A percentile compares a stretch with the other conserved stretches of the same genome.
phyloP scores from a whole-genome alignment of 2,329 filamentous ascomycete species.

The Phyllosticta ampelicida region DNA sequence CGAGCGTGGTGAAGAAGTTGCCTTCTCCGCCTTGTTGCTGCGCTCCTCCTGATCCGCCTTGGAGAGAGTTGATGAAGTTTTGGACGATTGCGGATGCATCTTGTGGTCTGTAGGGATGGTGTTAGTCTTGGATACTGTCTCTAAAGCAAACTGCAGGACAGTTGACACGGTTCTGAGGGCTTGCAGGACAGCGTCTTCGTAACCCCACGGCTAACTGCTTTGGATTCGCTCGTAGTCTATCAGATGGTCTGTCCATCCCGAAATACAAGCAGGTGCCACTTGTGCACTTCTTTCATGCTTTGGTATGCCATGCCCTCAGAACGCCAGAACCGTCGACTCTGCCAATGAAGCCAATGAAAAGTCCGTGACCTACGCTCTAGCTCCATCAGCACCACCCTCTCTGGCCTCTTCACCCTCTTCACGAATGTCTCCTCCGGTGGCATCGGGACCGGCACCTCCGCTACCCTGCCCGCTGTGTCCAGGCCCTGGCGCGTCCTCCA shows the following conservation, averaged over 20 bases:
- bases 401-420: slow-evolving; percentile 80
- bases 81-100: slow-evolving; percentile 73
- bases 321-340: slow-evolving; percentile 4
- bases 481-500: slow-evolving; percentile 44
- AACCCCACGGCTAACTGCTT: not conserved
- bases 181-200: slow-evolving; percentile 2
- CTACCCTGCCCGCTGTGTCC: slow-evolving; percentile 34
- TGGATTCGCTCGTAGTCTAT: slow-evolving; percentile 8
- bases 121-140: slow-evolving; percentile 1
- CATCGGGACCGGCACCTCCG: slow-evolving; percentile 74
- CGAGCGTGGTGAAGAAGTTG: slow-evolving; percentile 69
- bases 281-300: not conserved
- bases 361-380: slow-evolving; percentile 87
- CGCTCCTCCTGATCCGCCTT: slow-evolving; percentile 40
- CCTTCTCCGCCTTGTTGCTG: slow-evolving; percentile 27
- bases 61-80: slow-evolving; percentile 78
- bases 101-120: slow-evolving; percentile 11
- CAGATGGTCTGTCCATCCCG: not conserved
- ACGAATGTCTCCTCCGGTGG: slow-evolving; percentile 82
- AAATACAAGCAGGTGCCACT: not conserved
- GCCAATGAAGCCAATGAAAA: slow-evolving; percentile 13
- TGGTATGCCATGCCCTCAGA: slow-evolving; percentile 5
- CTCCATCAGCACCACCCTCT: slow-evolving; percentile 91
- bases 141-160: not conserved
- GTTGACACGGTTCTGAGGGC: slow-evolving; percentile 3